Evolutionary conservation across 2,329 filamentous ascomycete genomes (phyloP), one percentile per base, ranked within the genome.

Genomic region (Fusarium dlaminii): DNA sequence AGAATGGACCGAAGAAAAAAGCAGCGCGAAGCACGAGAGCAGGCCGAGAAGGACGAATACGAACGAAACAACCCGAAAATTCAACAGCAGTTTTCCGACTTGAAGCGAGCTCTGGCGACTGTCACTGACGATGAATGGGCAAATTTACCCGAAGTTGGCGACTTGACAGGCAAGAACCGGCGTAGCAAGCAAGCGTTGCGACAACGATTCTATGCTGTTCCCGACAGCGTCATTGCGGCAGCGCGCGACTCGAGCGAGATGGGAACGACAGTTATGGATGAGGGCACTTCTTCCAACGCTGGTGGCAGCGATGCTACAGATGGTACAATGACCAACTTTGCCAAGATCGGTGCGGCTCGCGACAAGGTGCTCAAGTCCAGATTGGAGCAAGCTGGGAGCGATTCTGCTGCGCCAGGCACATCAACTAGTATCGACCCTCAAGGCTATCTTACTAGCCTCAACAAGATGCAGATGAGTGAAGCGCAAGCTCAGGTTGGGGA

Each of bases 21-120:
- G 77, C 91, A 96, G 90, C 97, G 96, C 90, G 96, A 99, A 93
- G 93, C 92, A 81, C 94, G 96, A 82, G 96, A 99, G 84, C 87
- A 93, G 82, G 90, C 94, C 85, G 96, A 99, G 87, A 91, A 89
- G 82, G 94, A 98, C 81, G 95, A 98, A 80, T 97, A 98, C 88
- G 96, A 99, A 86, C 91, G 93, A 77, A 96, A 98, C 82, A 98
- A 99, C 81, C 96, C 96, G 20, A 99, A 98, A 84, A 98, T 99
- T 59, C 94, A 97, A 80, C 94, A 98, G 77, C 96, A 99, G 82
- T 99, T 99, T 82, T 95, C 95, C 80, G 96, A 98, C 78, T 86
- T 98, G 58, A 99, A 99, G 84, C 90, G 97, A 79, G 94, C 94
- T 10, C 88, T 99, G 42, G 92, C 93, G 45, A 93, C 92, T 11